A percentile compares a stretch with the other conserved stretches of the same genome.
phyloP scores from a whole-genome alignment of 2,329 filamentous ascomycete genomes.

The Orbilia blumenaviensis region DNA sequence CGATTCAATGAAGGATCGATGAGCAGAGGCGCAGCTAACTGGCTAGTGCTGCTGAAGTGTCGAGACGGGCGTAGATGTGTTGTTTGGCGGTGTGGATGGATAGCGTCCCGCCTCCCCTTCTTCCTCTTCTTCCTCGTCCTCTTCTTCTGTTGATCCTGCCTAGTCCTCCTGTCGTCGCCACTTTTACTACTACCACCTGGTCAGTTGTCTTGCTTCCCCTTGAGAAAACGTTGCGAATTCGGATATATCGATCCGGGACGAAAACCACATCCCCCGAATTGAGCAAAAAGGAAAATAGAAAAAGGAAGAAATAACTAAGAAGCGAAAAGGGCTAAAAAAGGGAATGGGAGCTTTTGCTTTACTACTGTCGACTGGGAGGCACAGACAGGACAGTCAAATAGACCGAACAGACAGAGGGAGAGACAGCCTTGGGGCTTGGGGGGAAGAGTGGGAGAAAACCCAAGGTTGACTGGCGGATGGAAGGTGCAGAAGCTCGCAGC shows the following conservation, averaged over 20 bases:
- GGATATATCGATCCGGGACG: slow-evolving; percentile 3
- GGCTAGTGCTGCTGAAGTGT: slow-evolving; percentile 10
- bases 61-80: slow-evolving; percentile 15
- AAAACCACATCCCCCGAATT: slow-evolving; percentile 12
- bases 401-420: too few relatives aligned
- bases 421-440: not conserved
- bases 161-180: slow-evolving; percentile 10
- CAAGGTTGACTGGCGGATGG: slow-evolving; percentile 8
- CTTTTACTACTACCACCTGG: not conserved
- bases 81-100: not conserved
- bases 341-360: too few relatives aligned
- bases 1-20: slow-evolving; percentile 39
- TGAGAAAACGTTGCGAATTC: slow-evolving; percentile 1
- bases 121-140: not conserved
- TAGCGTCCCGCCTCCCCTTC: not conserved
- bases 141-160: not conserved
- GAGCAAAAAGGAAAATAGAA: not conserved
- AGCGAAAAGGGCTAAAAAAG: too few relatives aligned
- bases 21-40: slow-evolving; percentile 33
- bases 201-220: not conserved
- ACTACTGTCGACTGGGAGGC: too few relatives aligned
- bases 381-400: too few relatives aligned
- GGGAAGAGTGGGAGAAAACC: not conserved
- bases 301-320: not conserved
- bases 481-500: slow-evolving; percentile 33